Evolutionary conservation across 1,284 basidiomycete species (phyloP).

Genomic region (Coniferiporia sulphurascens): DNA sequence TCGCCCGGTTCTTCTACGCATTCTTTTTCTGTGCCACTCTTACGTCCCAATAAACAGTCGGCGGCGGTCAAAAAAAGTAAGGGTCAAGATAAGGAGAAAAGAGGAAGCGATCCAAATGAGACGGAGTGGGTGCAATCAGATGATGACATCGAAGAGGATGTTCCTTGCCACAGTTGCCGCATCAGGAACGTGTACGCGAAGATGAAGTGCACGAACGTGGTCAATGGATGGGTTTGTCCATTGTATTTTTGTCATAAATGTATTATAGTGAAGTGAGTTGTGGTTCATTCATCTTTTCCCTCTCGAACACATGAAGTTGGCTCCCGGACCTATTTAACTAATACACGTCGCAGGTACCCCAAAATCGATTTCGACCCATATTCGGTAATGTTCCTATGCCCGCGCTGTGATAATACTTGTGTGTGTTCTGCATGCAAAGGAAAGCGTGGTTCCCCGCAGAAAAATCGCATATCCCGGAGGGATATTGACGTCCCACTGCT

Average conservation of each 20-base stretch:
- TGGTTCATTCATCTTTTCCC: neutral
- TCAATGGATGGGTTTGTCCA: slow-evolving; percentile 4
- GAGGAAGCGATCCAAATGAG: neutral
- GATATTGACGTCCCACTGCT: neutral
- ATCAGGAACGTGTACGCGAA: slow-evolving; percentile 11
- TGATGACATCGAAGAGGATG: slow-evolving; percentile 8
- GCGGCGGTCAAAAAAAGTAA: neutral
- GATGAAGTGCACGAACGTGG: slow-evolving; percentile 15
- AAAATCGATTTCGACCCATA: slow-evolving; percentile 7
- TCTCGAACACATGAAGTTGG: neutral
- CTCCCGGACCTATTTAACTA: neutral
- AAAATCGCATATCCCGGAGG: neutral
- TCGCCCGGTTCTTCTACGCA: neutral
- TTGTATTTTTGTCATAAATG: slow-evolving; percentile 12
- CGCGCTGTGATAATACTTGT: slow-evolving; percentile 5
- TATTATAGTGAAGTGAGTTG: slow-evolving; percentile 2
- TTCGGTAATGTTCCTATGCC: slow-evolving; percentile 5
- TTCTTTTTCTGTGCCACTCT: neutral
- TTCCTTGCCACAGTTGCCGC: slow-evolving; percentile 13
- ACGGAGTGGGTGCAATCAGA: neutral
- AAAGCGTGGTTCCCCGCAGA: neutral
- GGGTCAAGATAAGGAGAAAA: neutral
- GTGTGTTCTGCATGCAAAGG: slow-evolving; percentile 3
- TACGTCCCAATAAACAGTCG: neutral
- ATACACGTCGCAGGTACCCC: slow-evolving; percentile 1